Base-by-base conservation (phyloP, 192 early-diverging fungal genomes). In the Coemansia sp. region DNA sequence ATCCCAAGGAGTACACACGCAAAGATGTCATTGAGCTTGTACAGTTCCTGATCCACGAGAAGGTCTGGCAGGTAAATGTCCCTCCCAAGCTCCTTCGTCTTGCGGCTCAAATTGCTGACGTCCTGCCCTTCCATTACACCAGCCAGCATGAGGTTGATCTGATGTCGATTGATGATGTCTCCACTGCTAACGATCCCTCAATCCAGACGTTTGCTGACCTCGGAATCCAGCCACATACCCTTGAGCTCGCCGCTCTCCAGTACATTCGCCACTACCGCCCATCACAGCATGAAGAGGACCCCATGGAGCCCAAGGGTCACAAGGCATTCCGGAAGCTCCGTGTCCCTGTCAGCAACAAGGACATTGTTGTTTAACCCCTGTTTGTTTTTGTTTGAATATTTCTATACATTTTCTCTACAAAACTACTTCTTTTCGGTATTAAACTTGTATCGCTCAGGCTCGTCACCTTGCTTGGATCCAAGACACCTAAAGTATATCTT, bases 181-280 rank as follows among this genome's bases (percentile, higher is more conserved):
- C 86, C 18, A 84, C 82, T 24, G 53, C 39, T 67, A 63, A 52
- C 38, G 43, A 71, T n/a, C 74, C 83, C 44, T 82, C 69, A 30
- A 83, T 89, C 53, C 83, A 88, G 61, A 93, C 90, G 24, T 95
- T 96, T 71, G 83, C 82, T 19, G 91, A 98, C 52, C 82, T 95
- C 34, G 85, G 87, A 39, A 88, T 98, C 61, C 74, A 88, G 61
- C 93, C 93, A 7, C 81, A 83, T 37, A 83, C 80, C 10, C 81
- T 95, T 21, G 94, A 96, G 69, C 81, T 90, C 25, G 84, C 85
- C 41, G 87, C 92, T 59, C 82, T 92, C 48, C 87, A 88, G 37
- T 95, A 89, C 73, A 82, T 91, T 51, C 82, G 88, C 70, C 81
- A 91, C 63, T 95, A 90, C 87, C 84, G 92, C 58, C 82, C 82